Percentiles rank a stretch among this genome's conserved stretches.
These are phyloP conservation scores for Paracoccidioides brasiliensis DNA, from an alignment of 2,329 filamentous ascomycete species.

Conservation along the genomic window DNA sequence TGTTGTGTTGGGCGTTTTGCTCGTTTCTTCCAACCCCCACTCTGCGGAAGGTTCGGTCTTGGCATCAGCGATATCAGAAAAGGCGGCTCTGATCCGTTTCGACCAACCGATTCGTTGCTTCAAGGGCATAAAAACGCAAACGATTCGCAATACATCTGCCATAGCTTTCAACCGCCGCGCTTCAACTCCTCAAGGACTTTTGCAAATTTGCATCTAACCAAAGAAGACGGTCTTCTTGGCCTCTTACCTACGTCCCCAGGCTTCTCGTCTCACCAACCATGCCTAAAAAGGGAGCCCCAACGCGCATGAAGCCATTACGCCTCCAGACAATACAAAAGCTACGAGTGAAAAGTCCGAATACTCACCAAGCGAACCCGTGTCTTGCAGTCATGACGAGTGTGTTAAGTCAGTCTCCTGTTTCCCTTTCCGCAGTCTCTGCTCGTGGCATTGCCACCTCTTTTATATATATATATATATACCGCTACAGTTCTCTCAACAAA, in stretches of 20 bases:
- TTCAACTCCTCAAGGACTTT: neutral
- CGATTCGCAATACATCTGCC: neutral
- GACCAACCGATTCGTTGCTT: neutral
- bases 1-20: too few relatives aligned
- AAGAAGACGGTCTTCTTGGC: neutral
- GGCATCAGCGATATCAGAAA: neutral
- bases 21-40: too few relatives aligned
- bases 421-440: neutral
- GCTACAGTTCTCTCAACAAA: neutral
- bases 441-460: too few relatives aligned
- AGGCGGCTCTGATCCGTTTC: neutral
- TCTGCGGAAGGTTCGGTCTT: neutral
- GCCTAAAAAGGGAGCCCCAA: constrained; percentile 33
- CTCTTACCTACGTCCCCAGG: neutral
- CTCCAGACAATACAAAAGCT: constrained; percentile 41
- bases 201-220: neutral
- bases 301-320: constrained; percentile 33
- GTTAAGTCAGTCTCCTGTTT: constrained; percentile 39
- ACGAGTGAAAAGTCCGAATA: constrained; percentile 50
- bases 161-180: neutral
- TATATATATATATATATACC: too few relatives aligned
- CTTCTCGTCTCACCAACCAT: constrained; percentile 17
- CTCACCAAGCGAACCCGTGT: constrained; percentile 49
- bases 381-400: constrained; percentile 53
- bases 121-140: too few relatives aligned